phyloP scores from a whole-genome alignment of 2,329 filamentous ascomycete genomes.

The Intubia oerlemansii region DNA sequence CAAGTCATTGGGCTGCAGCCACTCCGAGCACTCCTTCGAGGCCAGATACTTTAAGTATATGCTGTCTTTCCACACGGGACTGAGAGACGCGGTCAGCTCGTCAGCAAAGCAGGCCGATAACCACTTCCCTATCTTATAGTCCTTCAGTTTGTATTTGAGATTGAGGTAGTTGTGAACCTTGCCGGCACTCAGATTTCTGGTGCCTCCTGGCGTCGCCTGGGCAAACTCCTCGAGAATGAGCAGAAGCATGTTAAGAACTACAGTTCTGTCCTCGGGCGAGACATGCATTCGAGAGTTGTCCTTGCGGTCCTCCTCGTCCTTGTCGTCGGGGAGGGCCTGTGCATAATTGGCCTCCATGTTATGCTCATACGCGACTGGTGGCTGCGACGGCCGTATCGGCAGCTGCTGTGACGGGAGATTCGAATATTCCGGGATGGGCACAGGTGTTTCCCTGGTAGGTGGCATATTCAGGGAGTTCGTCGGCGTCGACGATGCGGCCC shows the following conservation, averaged over 20 bases:
- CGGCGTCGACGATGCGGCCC: neutral
- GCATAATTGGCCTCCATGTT: neutral
- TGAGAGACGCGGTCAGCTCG: conserved; percentile 17
- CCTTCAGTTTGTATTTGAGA: conserved; percentile 19
- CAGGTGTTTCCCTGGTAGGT: too few relatives aligned
- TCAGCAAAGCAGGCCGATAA: conserved; percentile 22
- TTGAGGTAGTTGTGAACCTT: conserved; percentile 16
- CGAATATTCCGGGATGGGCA: too few relatives aligned
- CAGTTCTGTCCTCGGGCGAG: neutral
- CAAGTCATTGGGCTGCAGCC: conserved; percentile 9
- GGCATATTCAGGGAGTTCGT: too few relatives aligned
- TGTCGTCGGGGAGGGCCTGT: neutral
- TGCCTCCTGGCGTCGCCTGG: neutral
- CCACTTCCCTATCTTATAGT: conserved; percentile 16
- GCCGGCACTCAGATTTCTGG: conserved; percentile 10
- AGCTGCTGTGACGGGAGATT: too few relatives aligned
- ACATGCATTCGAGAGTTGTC: too few relatives aligned
- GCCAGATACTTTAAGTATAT: conserved; percentile 16
- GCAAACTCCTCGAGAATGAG: conserved; percentile 11
- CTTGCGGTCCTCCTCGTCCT: neutral
- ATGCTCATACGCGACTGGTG: neutral
- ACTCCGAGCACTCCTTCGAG: conserved; percentile 10
- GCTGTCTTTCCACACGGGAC: conserved; percentile 13
- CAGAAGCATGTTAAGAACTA: conserved; percentile 8
- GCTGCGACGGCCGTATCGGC: conserved; percentile 1